Conservation (phyloP, 2,329 filamentous ascomycete genomes). For the Colletotrichum coccodes region DNA sequence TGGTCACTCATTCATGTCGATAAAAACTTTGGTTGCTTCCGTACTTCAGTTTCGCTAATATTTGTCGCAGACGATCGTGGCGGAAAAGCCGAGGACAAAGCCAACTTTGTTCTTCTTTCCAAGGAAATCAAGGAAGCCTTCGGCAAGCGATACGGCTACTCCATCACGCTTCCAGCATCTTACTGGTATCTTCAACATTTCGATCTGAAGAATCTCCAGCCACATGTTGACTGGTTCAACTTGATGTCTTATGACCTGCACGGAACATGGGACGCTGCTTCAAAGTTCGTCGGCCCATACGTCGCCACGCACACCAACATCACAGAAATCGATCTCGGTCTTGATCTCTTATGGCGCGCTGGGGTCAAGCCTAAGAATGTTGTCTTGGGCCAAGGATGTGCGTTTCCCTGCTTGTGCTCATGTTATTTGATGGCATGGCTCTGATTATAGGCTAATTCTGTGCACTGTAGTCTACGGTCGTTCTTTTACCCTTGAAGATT, state of each 20-base stretch:
- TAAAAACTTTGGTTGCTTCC: too few species aligned
- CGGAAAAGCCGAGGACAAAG: too few species aligned
- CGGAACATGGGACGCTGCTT: slow-evolving; percentile 43
- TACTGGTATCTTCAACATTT: slow-evolving; percentile 44
- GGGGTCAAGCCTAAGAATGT: slow-evolving; percentile 52
- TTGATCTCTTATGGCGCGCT: slow-evolving; percentile 59
- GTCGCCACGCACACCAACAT: slow-evolving; percentile 45
- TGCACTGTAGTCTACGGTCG: slow-evolving; percentile 27
- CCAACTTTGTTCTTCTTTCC: neutral
- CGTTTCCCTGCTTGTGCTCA: too few species aligned
- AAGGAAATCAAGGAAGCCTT: neutral
- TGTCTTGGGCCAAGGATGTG: slow-evolving; percentile 46
- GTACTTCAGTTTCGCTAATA: too few species aligned
- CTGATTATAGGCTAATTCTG: too few species aligned
- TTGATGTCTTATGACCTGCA: slow-evolving; percentile 36
- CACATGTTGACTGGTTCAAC: slow-evolving; percentile 51
- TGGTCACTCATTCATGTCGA: too few species aligned
- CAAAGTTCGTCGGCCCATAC: neutral
- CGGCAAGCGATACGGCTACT: slow-evolving; percentile 37
- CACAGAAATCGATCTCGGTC: slow-evolving; percentile 52
- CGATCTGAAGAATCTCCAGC: slow-evolving; percentile 35
- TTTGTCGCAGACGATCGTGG: too few species aligned
- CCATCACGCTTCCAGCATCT: slow-evolving; percentile 28
- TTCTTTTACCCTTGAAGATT: slow-evolving; percentile 12
- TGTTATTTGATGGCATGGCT: slow-evolving; percentile 54